Evolutionary conservation across 2,329 filamentous ascomycete genomes (phyloP), one percentile per base, ranked within the genome.

Genomic region (Alternaria solani): DNA sequence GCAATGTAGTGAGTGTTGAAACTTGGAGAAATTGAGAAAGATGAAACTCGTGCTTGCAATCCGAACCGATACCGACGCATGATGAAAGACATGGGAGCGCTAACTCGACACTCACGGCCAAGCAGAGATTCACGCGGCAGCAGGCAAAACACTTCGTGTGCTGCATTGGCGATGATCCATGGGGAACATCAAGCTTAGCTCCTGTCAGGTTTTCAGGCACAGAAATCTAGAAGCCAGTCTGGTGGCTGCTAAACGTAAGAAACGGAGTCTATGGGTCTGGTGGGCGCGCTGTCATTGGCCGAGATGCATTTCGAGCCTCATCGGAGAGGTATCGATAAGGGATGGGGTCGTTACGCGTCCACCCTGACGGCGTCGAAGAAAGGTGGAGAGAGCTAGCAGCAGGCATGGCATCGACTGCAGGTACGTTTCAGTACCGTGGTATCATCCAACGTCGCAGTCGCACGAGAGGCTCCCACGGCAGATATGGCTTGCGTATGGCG

Each of bases 261-360:
- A 66, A 61, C 30, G 52, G 59, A 67, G 46, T 42, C 55, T 51
- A 57, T 53, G 59, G 56, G 57, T 47, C 57, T 18, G 26, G 36
- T n/a, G 20, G 23, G 25, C 49, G 44, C 51, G 46, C 38, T 20
- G 43, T 67, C 49, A 76, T 74, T 75, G 73, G 72, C 55, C 39
- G 54, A 26, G 48, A 16, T 18, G 32, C 41, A 43, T 55, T 53
- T 47, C 64, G 61, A 59, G 61, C 34, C 57, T 52, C 53, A 41
- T 51, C 60, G 58, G 55, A 51, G 61, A 64, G 44, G 57, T 65
- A 61, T 66, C 65, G 61, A 69, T 61, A 61, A 59, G 55, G 53
- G 57, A 64, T 64, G 62, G 63, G 59, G 59, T 69, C 74, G 67
- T 73, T 71, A 76, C 75, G 73, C 73, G 73, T 73, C 72, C 65